Base-by-base conservation (phyloP, 2,329 filamentous ascomycete genomes). In the Fusarium circinatum region DNA sequence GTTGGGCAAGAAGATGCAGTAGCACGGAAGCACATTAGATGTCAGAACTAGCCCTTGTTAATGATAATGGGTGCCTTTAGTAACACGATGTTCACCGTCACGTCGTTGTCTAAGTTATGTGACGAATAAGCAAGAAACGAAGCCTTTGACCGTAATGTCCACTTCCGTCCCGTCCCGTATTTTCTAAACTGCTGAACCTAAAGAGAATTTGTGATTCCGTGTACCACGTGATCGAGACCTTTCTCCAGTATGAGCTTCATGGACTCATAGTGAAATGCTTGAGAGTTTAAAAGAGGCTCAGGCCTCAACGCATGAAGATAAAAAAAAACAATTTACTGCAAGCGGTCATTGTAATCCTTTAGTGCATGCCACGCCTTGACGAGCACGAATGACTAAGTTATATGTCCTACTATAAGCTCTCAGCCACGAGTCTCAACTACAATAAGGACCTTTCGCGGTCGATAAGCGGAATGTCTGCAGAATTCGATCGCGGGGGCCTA, bases 401-500 rank as follows among this genome's bases (percentile, higher is more conserved):
- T 8, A 24, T 34, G 15, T 24, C 28, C 8, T 18, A 7, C 6
- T 24, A 5, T 9, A 18, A 18, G 28, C 48, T 51, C 28, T 7
- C 15, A 24, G 30, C 4, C 8, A 18, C 15, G 3, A 13, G 28
- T 7, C 6, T 10, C 22, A 32, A 51, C 11, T n/a, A 3, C 32
- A 10, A 24, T 24, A 24, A 51, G 9, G 6, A 4, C 18, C 11
- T 5, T 24, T 32, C 15, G 28, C 5, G 12, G 22, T 11, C 9
- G 14, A 9, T 2, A 24, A 17, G 22, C 8, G 22, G 6, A 11
- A 3, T 1, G 1, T 10, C 7, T n/a, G 22, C 15, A n/a, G 5
- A 13, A 18, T 5, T 49, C 2, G 22, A 9, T 18, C 2, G 7
- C 3, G 22, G 15, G 8, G 5, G 8, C 5, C 4, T 13, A n/a